Conservation (phyloP, 2,329 filamentous ascomycete genomes). For the Aspergillus pseudoviridinutans region DNA sequence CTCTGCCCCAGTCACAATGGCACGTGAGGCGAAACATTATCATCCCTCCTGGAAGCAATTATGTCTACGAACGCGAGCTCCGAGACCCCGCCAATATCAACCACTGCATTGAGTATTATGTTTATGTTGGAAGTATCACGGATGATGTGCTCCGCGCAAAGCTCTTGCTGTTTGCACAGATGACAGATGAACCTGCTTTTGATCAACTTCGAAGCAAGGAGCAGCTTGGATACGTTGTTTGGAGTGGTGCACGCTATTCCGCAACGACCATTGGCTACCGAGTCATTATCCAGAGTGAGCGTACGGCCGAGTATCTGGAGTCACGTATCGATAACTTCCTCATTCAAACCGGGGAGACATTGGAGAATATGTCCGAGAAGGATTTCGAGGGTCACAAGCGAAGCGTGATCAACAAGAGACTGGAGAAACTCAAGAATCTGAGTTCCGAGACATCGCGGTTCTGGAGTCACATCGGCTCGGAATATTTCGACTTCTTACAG, state of each 20-base stretch:
- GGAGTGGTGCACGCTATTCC: slow-evolving; percentile 69
- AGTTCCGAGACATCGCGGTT: slow-evolving; percentile 77
- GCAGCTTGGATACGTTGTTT: slow-evolving; percentile 95
- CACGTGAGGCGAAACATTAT: slow-evolving; percentile 71
- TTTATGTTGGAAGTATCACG: slow-evolving; percentile 65
- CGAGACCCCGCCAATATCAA: slow-evolving; percentile 88
- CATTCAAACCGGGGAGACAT: slow-evolving; percentile 57
- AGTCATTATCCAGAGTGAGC: slow-evolving; percentile 91
- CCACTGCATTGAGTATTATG: slow-evolving; percentile 75
- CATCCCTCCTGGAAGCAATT: slow-evolving; percentile 76
- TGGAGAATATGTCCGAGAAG: slow-evolving; percentile 72
- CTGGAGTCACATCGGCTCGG: slow-evolving; percentile 79
- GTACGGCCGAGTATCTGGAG: slow-evolving; percentile 77
- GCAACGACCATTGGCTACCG: slow-evolving; percentile 80
- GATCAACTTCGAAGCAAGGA: slow-evolving; percentile 95
- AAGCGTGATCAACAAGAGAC: slow-evolving; percentile 77
- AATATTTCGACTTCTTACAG: slow-evolving; percentile 86
- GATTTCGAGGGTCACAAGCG: slow-evolving; percentile 91
- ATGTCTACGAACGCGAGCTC: slow-evolving; percentile 73
- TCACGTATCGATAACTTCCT: slow-evolving; percentile 84
- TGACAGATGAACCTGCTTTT: slow-evolving; percentile 89
- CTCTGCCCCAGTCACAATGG: slow-evolving; percentile 74
- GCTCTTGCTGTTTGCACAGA: slow-evolving; percentile 77
- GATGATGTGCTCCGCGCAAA: slow-evolving; percentile 71
- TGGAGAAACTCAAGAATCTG: slow-evolving; percentile 91